Percentiles rank a stretch among this genome's conserved stretches.
These are phyloP conservation scores for Metschnikowia colocasiae DNA, from an alignment of 805 yeast species.

Conservation along the genomic window DNA sequence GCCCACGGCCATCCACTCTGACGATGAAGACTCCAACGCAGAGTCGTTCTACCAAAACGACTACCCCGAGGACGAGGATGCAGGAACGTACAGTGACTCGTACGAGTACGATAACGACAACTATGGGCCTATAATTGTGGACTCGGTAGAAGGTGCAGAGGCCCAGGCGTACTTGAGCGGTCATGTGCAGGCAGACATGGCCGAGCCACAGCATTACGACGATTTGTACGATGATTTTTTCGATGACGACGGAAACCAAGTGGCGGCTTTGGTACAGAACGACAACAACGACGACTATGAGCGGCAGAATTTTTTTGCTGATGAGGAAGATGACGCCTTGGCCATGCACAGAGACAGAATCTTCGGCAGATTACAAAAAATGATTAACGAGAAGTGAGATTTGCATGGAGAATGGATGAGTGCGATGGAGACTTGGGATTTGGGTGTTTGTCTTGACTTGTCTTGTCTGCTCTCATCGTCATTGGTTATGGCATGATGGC, in stretches of 20 bases:
- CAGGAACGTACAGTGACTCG: conserved; percentile 23
- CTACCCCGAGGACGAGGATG: conserved; percentile 92
- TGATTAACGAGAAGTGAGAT: conserved; percentile 42
- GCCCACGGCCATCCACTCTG: conserved; percentile 38
- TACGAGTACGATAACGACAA: conserved; percentile 16
- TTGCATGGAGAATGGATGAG: background rate
- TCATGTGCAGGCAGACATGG: conserved; percentile 19
- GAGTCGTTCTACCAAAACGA: conserved; percentile 91
- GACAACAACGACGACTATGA: conserved; percentile 20
- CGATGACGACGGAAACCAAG: conserved; percentile 33
- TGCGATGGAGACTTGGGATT: too few species aligned
- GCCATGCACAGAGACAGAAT: conserved; percentile 64
- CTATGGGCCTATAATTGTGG: conserved; percentile 14
- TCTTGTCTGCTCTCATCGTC: too few species aligned
- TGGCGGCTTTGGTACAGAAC: conserved; percentile 22
- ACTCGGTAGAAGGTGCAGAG: conserved; percentile 13
- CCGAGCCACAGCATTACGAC: conserved; percentile 16
- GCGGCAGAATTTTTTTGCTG: conserved; percentile 53
- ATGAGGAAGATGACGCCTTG: conserved; percentile 55
- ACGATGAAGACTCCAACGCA: conserved; percentile 84
- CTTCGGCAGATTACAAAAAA: conserved; percentile 52
- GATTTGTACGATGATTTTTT: conserved; percentile 22
- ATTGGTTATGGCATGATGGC: too few species aligned
- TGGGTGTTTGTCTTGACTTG: too few species aligned
- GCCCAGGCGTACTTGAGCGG: conserved; percentile 18